Evolutionary conservation across 2,329 filamentous ascomycete species (phyloP).

Genomic region (Colletotrichum chlorophyti): DNA sequence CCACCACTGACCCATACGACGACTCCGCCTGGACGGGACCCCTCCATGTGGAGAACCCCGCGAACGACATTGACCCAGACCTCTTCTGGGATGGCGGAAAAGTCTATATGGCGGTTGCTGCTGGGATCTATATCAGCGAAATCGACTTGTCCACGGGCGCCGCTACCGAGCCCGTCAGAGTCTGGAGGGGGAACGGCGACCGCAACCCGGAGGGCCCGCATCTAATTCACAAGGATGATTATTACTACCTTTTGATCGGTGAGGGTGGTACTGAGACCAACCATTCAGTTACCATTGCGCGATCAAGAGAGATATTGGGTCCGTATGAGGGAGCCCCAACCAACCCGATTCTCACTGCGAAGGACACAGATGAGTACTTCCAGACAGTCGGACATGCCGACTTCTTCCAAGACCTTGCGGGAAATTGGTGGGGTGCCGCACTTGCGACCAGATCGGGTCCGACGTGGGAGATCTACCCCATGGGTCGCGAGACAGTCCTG

Average conservation of each 20-base stretch:
- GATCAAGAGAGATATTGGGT: slow-evolving; percentile 45
- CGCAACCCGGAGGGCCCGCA: slow-evolving; percentile 58
- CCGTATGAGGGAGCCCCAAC: slow-evolving; percentile 48
- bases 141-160: slow-evolving; percentile 44
- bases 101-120: slow-evolving; percentile 41
- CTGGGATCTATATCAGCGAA: slow-evolving; percentile 37
- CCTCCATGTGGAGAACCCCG: slow-evolving; percentile 37
- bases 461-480: slow-evolving; percentile 50
- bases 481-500: slow-evolving; percentile 61
- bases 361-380: slow-evolving; percentile 45
- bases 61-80: slow-evolving; percentile 51
- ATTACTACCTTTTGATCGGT: slow-evolving; percentile 60
- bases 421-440: slow-evolving; percentile 60
- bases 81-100: slow-evolving; percentile 62
- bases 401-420: slow-evolving; percentile 49
- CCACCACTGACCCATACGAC: slow-evolving; percentile 45
- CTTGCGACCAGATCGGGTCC: slow-evolving; percentile 53
- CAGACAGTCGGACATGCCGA: slow-evolving; percentile 53
- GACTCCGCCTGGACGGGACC: slow-evolving; percentile 48
- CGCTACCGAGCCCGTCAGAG: slow-evolving; percentile 35
- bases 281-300: slow-evolving; percentile 51
- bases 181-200: slow-evolving; percentile 54
- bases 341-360: slow-evolving; percentile 54
- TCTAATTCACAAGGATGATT: slow-evolving; percentile 56
- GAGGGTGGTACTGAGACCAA: slow-evolving; percentile 55